Evolutionary conservation across 2,329 filamentous ascomycete species (phyloP), one percentile per base, ranked within the genome.

Genomic region (Dendrostoma leiphaemia): DNA sequence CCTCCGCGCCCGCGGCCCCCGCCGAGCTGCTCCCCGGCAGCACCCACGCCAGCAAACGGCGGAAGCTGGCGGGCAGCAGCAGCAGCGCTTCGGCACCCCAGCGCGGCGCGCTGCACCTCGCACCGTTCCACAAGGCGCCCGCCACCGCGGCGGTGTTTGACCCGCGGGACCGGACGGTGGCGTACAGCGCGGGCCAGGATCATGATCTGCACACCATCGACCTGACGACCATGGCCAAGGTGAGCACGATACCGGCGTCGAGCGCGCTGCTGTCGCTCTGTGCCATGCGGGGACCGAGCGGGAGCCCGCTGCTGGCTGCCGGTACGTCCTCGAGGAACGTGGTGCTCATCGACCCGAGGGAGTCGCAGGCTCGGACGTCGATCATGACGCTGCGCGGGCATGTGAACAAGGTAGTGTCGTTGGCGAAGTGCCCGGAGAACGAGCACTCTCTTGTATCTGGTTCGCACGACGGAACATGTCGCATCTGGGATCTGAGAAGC

Each of bases 311-410:
- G 23, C 71, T 87, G 52, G 84, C 84, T 3, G 88, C 90, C 21
- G 94, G 92, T 56, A 96, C 90, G 2, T 87, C 87, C 15, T 90
- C 90, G 21, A 82, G 91, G 53, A 90, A 96, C 73, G 89, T 99
- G 67, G 93, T 91, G 1, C 81, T 99, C n/a, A 83, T 97, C 61
- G 94, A 99, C 69, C 93, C 93, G 3, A 85, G 94, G 50, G 87
- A 84, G 28, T 88, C 86, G 3, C 88, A 91, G 3, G 82, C 85
- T 1, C 82, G 85, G 1, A 89, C 93, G 23, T 84, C 88, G 10
- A 90, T 91, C 37, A 90, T 97, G 85, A 96, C 91, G n/a, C 82
- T 97, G 19, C 83, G 91, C 31, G 93, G 93, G 1, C 93, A 97
- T 74, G 84, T 84, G 56, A 96, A 96, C 74, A 82, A 82, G 74